Evolutionary conservation across 768 basidiomycete species (phyloP), one percentile per base, ranked within the genome.

Genomic region (Tylopilus vinaceipallidus): DNA sequence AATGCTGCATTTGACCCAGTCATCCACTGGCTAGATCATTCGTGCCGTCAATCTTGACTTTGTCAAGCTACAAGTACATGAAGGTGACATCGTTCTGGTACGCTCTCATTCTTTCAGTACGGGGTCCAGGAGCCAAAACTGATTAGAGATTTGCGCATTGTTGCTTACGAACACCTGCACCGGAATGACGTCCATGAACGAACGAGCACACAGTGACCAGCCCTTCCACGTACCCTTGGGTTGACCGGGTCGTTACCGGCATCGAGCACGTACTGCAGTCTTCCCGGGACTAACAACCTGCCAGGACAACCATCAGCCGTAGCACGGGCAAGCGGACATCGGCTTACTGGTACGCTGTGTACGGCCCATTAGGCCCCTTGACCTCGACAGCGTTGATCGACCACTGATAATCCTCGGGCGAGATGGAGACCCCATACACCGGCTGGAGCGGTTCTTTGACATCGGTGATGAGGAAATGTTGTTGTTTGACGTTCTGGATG

Each of bases 101-200:
- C 27, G 12, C 12, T 29, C 27, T 29, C 12, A 29, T 6, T 29
- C 27, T 12, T 29, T 29, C 27, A 29, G 27, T 12, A 29, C 27
- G 27, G 6, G 27, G 27, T 29, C 27, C 6, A 29, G 27, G 6
- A 29, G 12, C 27, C 27, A 29, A 29, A 29, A 12, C 35, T 47
- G 49, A 30, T 33, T 36, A 29, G 50, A 50, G 14, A 51, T 51
- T 12, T 26, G n/a, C 5, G 34, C 22, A 13, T 52, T 42, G 32
- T 52, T 36, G 13, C 34, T 29, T 22, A 42, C 34, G n/a, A 34
- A 42, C 39, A 24, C 39, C 48, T 52, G 19, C 11, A n/a, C n/a
- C n/a, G n/a, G 12, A 26, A 4, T n/a, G 4, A 23, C 2, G 16
- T 11, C 5, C 8, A 27, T 49, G 20, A 30, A 27, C 8, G 3